Conservation (phyloP, 2,329 filamentous ascomycete genomes). For the Pseudogymnoascus sp. region DNA sequence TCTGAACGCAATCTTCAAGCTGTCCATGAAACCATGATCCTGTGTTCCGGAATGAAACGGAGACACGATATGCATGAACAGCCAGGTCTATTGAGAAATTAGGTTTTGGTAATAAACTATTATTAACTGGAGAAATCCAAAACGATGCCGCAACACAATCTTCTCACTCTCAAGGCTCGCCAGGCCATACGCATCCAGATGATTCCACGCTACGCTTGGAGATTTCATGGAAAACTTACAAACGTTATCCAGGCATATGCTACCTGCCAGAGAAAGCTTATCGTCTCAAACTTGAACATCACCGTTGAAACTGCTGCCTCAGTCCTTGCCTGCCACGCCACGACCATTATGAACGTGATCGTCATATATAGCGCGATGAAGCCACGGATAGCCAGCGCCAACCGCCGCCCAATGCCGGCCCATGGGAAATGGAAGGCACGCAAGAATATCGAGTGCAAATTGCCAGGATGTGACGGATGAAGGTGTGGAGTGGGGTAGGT, state of each 20-base stretch:
- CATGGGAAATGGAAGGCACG: constrained; percentile 29
- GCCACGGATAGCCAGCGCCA: constrained; percentile 21
- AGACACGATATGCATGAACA: constrained; percentile 27
- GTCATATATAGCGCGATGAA: constrained; percentile 21
- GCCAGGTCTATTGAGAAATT: constrained; percentile 22
- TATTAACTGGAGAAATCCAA: neutral
- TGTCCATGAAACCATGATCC: neutral
- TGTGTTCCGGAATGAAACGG: constrained; percentile 18
- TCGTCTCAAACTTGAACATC: constrained; percentile 24
- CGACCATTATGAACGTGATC: constrained; percentile 17
- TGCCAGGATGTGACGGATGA: constrained; percentile 8
- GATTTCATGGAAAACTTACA: constrained; percentile 19
- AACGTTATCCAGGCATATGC: constrained; percentile 24
- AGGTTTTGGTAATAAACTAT: neutral
- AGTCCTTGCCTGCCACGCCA: constrained; percentile 21
- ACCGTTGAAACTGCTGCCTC: constrained; percentile 13
- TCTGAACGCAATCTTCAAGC: constrained; percentile 20
- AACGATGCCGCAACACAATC: neutral
- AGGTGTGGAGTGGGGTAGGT: neutral
- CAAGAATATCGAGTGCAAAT: constrained; percentile 25
- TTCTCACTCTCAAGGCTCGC: neutral
- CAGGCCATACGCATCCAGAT: neutral
- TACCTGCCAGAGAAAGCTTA: constrained; percentile 23
- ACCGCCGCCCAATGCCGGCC: constrained; percentile 23
- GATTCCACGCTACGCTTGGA: neutral